Evolutionary conservation across 192 early-diverging fungal genomes (phyloP), one percentile per base, ranked within the genome.

Genomic region (Coemansia nantahalensis): DNA sequence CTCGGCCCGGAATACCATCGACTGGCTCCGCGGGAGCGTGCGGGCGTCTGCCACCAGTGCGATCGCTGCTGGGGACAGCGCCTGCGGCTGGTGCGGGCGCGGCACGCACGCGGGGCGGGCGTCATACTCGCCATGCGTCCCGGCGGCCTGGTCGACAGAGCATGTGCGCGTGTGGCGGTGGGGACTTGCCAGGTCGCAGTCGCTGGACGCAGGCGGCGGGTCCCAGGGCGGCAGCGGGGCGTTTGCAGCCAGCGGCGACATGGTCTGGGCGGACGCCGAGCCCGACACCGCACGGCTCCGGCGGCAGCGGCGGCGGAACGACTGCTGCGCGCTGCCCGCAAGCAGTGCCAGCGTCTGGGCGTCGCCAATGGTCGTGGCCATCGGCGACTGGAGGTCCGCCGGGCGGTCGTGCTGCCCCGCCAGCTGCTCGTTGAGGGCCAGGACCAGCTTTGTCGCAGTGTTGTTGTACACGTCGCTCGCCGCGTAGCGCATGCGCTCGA

Each of bases 391-490:
- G 14, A 30, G 51, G 36, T 31, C 28, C 8, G 14, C 15, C 30
- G 37, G 10, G 24, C 45, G 15, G 26, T 22, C 12, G 40, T 34
- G 37, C 17, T 23, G 40, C 48, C 22, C 16, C 11, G 58, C 55
- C 24, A 74, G 56, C 45, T 74, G 71, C 45, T 74, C 71, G 43
- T 67, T 67, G 14, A 74, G 54, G n/a, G 71, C 63, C 46, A 74
- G 47, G n/a, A 74, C 63, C 41, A 74, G 64, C 51, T 74, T 74
- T 15, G 71, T 74, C n/a, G 63, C 71, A 0, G 71, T 74, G 55
- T 74, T 67, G 55, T 74, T 74, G 52, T 74, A 74, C 23, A 74
- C 55, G 21, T 74, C 71, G 52, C 71, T 67, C 32, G 66, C 71
- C 5, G 71, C 71, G 37, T 67, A 74, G 26, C 71, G 63, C 71